Evolutionary conservation across 192 early-diverging fungal species (phyloP).

Genomic region (Backusella australiensis): DNA sequence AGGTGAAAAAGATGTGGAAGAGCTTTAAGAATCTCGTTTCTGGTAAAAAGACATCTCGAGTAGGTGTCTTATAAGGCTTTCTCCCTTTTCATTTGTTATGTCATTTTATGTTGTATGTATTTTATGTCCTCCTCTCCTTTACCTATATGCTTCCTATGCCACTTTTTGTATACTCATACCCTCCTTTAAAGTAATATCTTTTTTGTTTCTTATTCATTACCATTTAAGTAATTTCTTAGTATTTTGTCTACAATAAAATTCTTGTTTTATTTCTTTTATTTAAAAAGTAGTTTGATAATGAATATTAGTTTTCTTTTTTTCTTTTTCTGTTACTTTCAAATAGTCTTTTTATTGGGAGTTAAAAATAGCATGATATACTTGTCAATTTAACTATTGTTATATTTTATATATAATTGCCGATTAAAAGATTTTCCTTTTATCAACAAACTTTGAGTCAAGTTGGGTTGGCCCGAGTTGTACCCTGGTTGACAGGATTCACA

Average conservation of each 20-base stretch:
- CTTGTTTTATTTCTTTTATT: neutral
- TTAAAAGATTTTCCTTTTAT: too few species aligned
- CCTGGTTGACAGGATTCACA: neutral
- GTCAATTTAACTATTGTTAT: neutral
- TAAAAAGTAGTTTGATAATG: neutral
- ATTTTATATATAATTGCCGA: neutral
- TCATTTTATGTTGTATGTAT: neutral
- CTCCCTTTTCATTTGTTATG: neutral
- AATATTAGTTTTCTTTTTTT: neutral
- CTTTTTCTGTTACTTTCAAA: too few species aligned
- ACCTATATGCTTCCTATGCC: neutral
- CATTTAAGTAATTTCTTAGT: neutral
- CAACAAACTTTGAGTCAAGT: neutral
- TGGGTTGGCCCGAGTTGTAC: neutral
- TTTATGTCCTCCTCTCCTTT: neutral
- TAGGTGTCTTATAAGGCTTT: slow-evolving; percentile 14
- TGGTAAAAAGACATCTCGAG: slow-evolving; percentile 26
- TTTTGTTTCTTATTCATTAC: neutral
- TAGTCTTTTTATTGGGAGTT: neutral
- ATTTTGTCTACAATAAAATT: neutral
- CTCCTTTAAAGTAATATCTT: slow-evolving; percentile 5
- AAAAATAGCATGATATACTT: neutral
- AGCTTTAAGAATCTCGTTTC: slow-evolving; percentile 22
- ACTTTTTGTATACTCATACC: neutral
- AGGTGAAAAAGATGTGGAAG: slow-evolving; percentile 27